Evolutionary conservation across 2,329 filamentous ascomycete genomes (phyloP), one percentile per base, ranked within the genome.

Genomic region (Mycosphaerella sp.): DNA sequence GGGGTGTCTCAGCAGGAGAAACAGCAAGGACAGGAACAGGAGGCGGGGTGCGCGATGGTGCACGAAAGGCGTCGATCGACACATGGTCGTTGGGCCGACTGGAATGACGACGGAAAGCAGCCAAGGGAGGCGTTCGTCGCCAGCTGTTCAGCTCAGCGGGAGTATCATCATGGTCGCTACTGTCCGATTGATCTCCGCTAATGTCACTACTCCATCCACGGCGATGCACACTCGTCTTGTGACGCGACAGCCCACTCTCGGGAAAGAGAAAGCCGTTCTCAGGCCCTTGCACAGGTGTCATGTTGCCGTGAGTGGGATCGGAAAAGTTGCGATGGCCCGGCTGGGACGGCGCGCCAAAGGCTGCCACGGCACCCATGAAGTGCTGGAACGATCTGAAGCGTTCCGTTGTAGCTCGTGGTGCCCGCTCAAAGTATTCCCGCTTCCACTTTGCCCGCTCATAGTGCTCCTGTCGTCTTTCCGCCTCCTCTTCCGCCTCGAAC

Each of bases 191-290:
- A 55, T 69, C 67, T 23, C 63, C 65, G 31, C 61, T 67, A 32
- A 69, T 65, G 48, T 69, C 67, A 51, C 63, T 69, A 45, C 66
- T 69, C 58, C 59, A 68, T n/a, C 61, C 64, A 52, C 66, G 57
- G 23, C 57, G 54, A 51, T 67, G 64, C 38, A 48, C 39, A 8
- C 26, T 7, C 26, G 60, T 59, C 54, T 59, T 62, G 6, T 53
- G 46, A 17, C 55, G 54, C n/a, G 56, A 51, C 8, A 63, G 51
- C 3, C 54, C 55, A 41, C 55, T 60, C 11, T 65, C 62, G 6
- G 64, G 61, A 9, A 43, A 52, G 4, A 64, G 53, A 36, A 61
- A 63, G n/a, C 54, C 59, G 40, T 46, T 53, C 32, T 61, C 57
- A 2, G 57, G 53, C 3, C 58, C 63, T 5, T 60, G 61, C 0